Percentiles rank a stretch among this genome's conserved stretches.
These are phyloP conservation scores for Xeromyces bisporus DNA, from an alignment of 495 filamentous ascomycete species.

Conservation along the genomic window DNA sequence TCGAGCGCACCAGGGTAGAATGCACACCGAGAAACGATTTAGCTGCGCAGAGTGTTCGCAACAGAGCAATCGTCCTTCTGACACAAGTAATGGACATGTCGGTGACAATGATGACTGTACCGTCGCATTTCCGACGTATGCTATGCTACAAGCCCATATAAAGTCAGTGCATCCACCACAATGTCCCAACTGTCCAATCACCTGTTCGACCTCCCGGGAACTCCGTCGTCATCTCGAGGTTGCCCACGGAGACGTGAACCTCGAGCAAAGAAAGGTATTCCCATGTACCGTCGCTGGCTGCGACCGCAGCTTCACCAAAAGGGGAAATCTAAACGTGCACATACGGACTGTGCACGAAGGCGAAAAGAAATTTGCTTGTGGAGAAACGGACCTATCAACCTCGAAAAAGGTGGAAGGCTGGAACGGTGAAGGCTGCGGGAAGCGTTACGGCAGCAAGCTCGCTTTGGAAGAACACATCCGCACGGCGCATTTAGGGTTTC, in stretches of 20 bases:
- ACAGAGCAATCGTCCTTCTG: conserved; percentile 9
- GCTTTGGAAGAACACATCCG: conserved; percentile 68
- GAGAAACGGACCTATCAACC: conserved; percentile 39
- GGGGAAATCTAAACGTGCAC: conserved; percentile 65
- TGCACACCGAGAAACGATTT: conserved; percentile 52
- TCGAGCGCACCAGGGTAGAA: conserved; percentile 47
- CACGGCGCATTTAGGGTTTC: conserved; percentile 49
- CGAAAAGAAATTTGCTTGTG: conserved; percentile 52
- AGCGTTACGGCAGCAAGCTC: conserved; percentile 49
- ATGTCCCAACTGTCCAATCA: conserved; percentile 54
- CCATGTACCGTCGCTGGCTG: conserved; percentile 49
- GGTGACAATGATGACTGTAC: conserved; percentile 3
- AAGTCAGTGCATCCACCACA: conserved; percentile 50
- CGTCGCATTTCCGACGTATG: conserved; percentile 53
- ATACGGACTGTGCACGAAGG: conserved; percentile 58
- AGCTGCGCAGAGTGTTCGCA: conserved; percentile 52
- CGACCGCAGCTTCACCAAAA: conserved; percentile 55
- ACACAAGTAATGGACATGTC: conserved; percentile 2
- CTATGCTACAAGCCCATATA: conserved; percentile 54
- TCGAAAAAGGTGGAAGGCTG: conserved; percentile 45
- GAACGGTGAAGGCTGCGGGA: conserved; percentile 52
- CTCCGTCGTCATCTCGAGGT: conserved; percentile 55
- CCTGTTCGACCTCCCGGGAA: conserved; percentile 40
- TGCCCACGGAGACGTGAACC: conserved; percentile 42
- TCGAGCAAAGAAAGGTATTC: conserved; percentile 45